Percentiles rank a stretch among this genome's conserved stretches.
Evolutionary conservation across 2,329 filamentous ascomycete species (phyloP).

Genomic region (Aaosphaeria pasadenensis): DNA sequence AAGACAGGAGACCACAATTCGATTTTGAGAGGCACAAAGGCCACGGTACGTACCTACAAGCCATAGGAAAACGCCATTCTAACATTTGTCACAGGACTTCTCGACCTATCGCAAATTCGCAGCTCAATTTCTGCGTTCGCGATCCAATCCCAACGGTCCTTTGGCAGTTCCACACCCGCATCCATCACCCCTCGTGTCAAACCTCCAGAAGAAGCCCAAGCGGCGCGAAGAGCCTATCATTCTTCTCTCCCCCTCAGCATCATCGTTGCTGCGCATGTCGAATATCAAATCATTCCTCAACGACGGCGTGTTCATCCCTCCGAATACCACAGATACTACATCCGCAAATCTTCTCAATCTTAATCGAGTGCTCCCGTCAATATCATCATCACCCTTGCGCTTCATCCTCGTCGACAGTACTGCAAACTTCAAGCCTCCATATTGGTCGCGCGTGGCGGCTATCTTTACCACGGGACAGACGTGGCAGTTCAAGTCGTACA

Average conservation of each 20-base stretch:
- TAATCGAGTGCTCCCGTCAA: conserved; percentile 67
- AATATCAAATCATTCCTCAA: conserved; percentile 96
- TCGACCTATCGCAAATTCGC: conserved; percentile 87
- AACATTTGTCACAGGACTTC: conserved; percentile 67
- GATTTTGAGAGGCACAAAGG: conserved; percentile 80
- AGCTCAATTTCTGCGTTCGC: conserved; percentile 64
- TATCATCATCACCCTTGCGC: conserved; percentile 70
- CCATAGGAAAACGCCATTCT: conserved; percentile 3
- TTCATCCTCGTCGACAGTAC: conserved; percentile 95
- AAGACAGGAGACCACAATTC: conserved; percentile 92
- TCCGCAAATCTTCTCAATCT: conserved; percentile 82
- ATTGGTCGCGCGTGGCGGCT: conserved; percentile 92
- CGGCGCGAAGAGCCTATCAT: conserved; percentile 74
- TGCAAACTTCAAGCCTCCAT: conserved; percentile 95
- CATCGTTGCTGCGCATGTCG: conserved; percentile 88
- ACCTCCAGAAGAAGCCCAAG: conserved; percentile 38
- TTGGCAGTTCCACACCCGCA: conserved; percentile 31
- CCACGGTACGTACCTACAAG: conserved; percentile 60
- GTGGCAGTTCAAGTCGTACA: conserved; percentile 99
- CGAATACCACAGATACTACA: conserved; percentile 61
- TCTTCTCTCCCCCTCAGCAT: conserved; percentile 91
- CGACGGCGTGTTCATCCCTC: conserved; percentile 74
- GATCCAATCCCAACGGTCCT: conserved; percentile 39
- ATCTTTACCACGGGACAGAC: conserved; percentile 97
- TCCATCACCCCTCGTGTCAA: conserved; percentile 35